phyloP scores from a whole-genome alignment of 768 basidiomycete species.

The Russula griseocarnosa region DNA sequence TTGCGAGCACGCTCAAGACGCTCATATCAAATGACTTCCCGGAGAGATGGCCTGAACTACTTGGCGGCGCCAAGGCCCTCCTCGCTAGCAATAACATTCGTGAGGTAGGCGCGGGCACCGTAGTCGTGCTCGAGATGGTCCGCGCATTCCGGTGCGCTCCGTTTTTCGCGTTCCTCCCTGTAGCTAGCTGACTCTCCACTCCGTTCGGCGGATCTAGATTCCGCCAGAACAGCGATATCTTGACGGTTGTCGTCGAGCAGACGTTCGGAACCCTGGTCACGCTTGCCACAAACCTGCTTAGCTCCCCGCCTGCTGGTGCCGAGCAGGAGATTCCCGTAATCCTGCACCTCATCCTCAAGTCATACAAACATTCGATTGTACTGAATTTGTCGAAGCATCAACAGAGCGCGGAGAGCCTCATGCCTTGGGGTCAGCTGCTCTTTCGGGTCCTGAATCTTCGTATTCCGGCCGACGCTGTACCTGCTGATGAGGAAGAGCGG shows the following conservation, averaged over 20 bases:
- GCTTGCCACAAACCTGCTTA: conserved; percentile 68
- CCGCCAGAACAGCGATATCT: conserved; percentile 57
- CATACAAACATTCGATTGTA: conserved; percentile 80
- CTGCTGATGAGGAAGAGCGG: conserved; percentile 68
- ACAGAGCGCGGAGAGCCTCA: conserved; percentile 66
- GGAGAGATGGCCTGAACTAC: conserved; percentile 62
- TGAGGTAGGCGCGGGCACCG: conserved; percentile 77
- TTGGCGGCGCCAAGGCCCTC: conserved; percentile 63
- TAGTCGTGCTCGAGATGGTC: conserved; percentile 73
- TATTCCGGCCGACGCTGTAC: conserved; percentile 60
- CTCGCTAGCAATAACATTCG: conserved; percentile 59
- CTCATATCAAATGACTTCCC: conserved; percentile 78
- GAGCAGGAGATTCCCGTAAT: conserved; percentile 75
- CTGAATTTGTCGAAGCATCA: conserved; percentile 69
- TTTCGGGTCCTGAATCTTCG: conserved; percentile 74
- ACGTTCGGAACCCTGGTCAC: conserved; percentile 72
- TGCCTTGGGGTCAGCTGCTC: conserved; percentile 84
- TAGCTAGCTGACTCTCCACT: neutral
- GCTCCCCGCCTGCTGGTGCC: conserved; percentile 52
- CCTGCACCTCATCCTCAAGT: conserved; percentile 82
- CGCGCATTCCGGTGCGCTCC: conserved; percentile 64
- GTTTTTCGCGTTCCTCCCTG: neutral
- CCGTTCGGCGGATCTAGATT: conserved; percentile 46
- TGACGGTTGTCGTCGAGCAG: conserved; percentile 54
- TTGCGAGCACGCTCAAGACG: conserved; percentile 68